Evolutionary conservation across 2,329 filamentous ascomycete species (phyloP).

Genomic region (Ophiostoma novo-ulmi): DNA sequence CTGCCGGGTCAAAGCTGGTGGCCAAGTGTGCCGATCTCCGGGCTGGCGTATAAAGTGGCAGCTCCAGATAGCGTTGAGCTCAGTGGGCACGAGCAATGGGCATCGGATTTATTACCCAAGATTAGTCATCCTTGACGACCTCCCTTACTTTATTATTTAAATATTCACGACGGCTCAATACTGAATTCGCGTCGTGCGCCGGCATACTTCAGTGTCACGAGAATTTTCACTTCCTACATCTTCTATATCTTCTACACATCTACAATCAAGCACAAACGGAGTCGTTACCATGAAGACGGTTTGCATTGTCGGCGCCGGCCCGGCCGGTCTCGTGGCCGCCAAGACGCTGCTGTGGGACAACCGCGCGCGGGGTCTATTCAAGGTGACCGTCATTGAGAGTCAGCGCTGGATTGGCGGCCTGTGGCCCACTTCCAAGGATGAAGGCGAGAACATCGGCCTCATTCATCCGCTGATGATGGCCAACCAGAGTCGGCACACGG

Average conservation of each 20-base stretch:
- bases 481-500: slow-evolving; percentile 73
- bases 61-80: background rate
- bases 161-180: background rate
- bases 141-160: no score
- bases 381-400: slow-evolving; percentile 65
- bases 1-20: background rate
- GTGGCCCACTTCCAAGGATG: slow-evolving; percentile 56
- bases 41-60: background rate
- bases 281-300: slow-evolving; percentile 4
- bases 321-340: slow-evolving; percentile 63
- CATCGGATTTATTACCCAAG: background rate
- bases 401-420: slow-evolving; percentile 65
- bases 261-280: background rate
- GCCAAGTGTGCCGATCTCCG: background rate
- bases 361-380: slow-evolving; percentile 48
- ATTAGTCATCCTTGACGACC: background rate
- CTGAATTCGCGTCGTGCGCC: background rate
- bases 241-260: no score
- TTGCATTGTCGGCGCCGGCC: slow-evolving; percentile 39
- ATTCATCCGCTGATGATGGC: slow-evolving; percentile 63
- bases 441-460: slow-evolving; percentile 44
- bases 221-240: background rate
- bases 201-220: no score
- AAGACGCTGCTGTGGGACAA: slow-evolving; percentile 65
- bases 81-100: background rate